Percentiles rank a stretch among this genome's conserved stretches.
phyloP scores from a whole-genome alignment of 768 basidiomycete species.

The Piloderma croceum region DNA sequence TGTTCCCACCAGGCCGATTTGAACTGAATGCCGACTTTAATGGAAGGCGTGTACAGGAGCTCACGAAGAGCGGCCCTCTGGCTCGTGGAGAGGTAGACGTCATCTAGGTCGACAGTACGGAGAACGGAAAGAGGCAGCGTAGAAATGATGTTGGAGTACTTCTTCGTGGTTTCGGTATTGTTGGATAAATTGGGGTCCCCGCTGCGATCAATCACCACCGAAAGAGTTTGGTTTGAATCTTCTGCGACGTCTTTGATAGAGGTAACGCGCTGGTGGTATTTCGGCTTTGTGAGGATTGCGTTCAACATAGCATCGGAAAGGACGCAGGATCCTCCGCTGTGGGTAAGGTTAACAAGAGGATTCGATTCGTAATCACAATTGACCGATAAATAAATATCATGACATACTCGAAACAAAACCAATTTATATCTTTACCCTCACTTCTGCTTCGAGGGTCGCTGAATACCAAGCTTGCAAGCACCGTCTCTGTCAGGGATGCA shows the following conservation, averaged over 20 bases:
- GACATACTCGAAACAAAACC: slow-evolving; percentile 23
- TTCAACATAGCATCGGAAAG: slow-evolving; percentile 20
- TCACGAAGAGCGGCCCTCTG: slow-evolving; percentile 30
- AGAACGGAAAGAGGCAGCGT: slow-evolving; percentile 28
- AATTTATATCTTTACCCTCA: slow-evolving; percentile 2
- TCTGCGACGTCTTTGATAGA: slow-evolving; percentile 4
- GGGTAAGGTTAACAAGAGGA: background rate
- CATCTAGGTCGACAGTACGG: slow-evolving; percentile 19
- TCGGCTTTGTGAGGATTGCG: slow-evolving; percentile 6
- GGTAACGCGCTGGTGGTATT: slow-evolving; percentile 9
- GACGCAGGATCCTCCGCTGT: slow-evolving; percentile 16
- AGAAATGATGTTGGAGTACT: slow-evolving; percentile 22
- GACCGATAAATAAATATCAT: background rate
- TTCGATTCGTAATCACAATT: background rate
- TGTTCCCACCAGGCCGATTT: slow-evolving; percentile 29
- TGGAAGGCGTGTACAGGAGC: slow-evolving; percentile 27
- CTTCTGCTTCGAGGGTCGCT: background rate
- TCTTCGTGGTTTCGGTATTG: background rate
- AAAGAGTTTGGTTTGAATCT: slow-evolving; percentile 3
- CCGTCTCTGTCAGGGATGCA: slow-evolving; percentile 6
- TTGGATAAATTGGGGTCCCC: slow-evolving; percentile 6
- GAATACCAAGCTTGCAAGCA: slow-evolving; percentile 4
- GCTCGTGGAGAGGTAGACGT: slow-evolving; percentile 17
- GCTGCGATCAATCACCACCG: background rate
- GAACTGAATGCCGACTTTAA: slow-evolving; percentile 34